Evolutionary conservation across 2,329 filamentous ascomycete genomes (phyloP), one percentile per base, ranked within the genome.

Genomic region (Pseudogymnoascus pannorum): DNA sequence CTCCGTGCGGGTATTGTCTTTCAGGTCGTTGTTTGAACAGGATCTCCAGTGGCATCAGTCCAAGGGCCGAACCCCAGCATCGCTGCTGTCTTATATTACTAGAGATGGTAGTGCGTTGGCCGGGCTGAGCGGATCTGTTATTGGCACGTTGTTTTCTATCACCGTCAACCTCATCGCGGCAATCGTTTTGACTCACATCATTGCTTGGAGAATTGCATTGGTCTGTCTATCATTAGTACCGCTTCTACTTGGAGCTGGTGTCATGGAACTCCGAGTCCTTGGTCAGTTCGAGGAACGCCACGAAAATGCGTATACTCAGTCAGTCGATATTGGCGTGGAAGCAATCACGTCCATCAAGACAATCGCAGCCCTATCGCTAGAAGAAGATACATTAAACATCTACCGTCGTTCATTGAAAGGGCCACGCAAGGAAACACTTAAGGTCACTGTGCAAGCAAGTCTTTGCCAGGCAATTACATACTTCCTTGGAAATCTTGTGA

Each of bases 151-250:
- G 33, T 84, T 89, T 64, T 85, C 87, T 0, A 87, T 89, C 22
- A 68, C 80, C 3, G 79, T 91, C 65, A 91, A 88, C 72, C 83
- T 91, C 40, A 66, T 89, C 6, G 82, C 81, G 0, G 87, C 85
- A 1, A 85, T 91, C 59, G 81, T 87, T 36, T 70, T 91, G 12
- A 84, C 87, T 0, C 86, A 89, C 64, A 83, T 89, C 51, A 78
- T 91, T 57, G 85, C 86, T 3, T 92, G 88, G 88, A 87, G 83
- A 68, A 89, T 92, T 62, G 87, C 87, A 0, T 72, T 92, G 9
- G 87, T 91, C 4, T 88, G 86, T 62, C 76, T 91, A 2, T 81
- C 87, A 0, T 77, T 83, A 5, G 83, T 91, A 0, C 88, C 88
- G 0, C 74, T 91, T 18, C 80, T 91, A 6, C 77, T 91, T 0